A percentile compares a stretch with the other conserved stretches of the same genome.
These are phyloP conservation scores for Rhodofomes roseus DNA, from an alignment of 1,284 basidiomycete species.

Conservation along the genomic window DNA sequence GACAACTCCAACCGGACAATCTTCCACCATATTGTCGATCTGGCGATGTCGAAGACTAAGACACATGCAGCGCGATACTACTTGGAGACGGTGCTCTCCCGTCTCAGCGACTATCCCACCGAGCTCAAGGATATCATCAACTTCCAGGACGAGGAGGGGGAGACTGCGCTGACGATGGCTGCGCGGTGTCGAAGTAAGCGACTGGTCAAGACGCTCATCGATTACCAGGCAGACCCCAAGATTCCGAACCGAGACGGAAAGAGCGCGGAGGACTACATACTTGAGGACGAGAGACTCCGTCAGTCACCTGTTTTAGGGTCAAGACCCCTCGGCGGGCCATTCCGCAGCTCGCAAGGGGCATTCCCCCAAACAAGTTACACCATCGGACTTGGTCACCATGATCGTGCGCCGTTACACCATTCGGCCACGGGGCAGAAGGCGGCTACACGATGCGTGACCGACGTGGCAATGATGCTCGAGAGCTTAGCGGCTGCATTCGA, in stretches of 20 bases:
- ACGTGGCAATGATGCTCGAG: slow-evolving; percentile 86
- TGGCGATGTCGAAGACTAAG: slow-evolving; percentile 98
- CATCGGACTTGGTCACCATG: slow-evolving; percentile 49
- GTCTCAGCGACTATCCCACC: slow-evolving; percentile 93
- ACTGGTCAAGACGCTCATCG: slow-evolving; percentile 94
- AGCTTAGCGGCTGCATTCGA: slow-evolving; percentile 92
- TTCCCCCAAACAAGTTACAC: slow-evolving; percentile 38
- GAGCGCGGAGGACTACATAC: slow-evolving; percentile 97
- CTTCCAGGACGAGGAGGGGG: slow-evolving; percentile 98
- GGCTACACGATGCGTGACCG: slow-evolving; percentile 79
- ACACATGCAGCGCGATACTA: slow-evolving; percentile 98
- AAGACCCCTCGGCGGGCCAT: slow-evolving; percentile 59
- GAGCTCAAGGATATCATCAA: slow-evolving; percentile 99
- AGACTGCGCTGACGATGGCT: slow-evolving; percentile 96
- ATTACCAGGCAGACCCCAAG: slow-evolving; percentile 97
- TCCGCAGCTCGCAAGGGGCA: slow-evolving; percentile 60
- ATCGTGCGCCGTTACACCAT: slow-evolving; percentile 76
- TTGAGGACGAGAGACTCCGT: slow-evolving; percentile 97
- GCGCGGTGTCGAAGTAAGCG: slow-evolving; percentile 95
- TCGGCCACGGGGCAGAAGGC: slow-evolving; percentile 87
- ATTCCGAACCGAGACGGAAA: slow-evolving; percentile 95
- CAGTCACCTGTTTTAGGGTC: slow-evolving; percentile 82
- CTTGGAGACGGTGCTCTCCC: slow-evolving; percentile 92
- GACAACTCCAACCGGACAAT: slow-evolving; percentile 98
- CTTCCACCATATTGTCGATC: slow-evolving; percentile 97